Evolutionary conservation across 306 rosid species (phyloP).

Genomic region (Pachyrhizus erosus): DNA sequence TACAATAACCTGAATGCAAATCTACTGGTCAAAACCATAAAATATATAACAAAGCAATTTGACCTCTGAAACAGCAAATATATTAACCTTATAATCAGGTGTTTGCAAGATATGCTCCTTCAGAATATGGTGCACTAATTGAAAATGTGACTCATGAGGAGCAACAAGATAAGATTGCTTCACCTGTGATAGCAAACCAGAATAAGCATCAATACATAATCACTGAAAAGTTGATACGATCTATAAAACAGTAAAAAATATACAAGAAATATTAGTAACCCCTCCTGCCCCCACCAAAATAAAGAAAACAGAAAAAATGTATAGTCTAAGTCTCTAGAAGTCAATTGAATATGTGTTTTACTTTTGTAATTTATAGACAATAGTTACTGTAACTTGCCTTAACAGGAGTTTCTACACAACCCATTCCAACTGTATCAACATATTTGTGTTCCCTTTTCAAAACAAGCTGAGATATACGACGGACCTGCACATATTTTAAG

Average conservation of each 20-base stretch:
- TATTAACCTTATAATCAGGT: constrained; percentile 82
- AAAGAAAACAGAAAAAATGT: constrained; percentile 6
- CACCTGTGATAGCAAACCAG: constrained; percentile 60
- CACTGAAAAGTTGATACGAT: no score
- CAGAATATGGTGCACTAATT: constrained; percentile 71
- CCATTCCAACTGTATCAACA: constrained; percentile 90
- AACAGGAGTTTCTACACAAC: constrained; percentile 78
- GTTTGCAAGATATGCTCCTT: constrained; percentile 73
- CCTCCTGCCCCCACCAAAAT: background rate
- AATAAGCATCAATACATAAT: constrained; percentile 38
- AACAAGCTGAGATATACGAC: constrained; percentile 91
- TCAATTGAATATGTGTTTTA: constrained; percentile 7
- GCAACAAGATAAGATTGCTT: constrained; percentile 76
- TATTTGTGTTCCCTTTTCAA: constrained; percentile 84
- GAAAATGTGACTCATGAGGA: constrained; percentile 81
- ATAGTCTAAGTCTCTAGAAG: constrained; percentile 29
- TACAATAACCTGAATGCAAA: constrained; percentile 76
- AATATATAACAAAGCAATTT: constrained; percentile 25
- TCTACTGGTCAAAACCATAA: constrained; percentile 39
- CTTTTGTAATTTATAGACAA: constrained; percentile 22
- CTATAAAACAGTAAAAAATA: constrained; percentile 25
- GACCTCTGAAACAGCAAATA: constrained; percentile 25
- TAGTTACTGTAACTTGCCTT: constrained; percentile 58
- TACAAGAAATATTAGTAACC: background rate
- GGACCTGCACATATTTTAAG: constrained; percentile 64